Evolutionary conservation across 495 filamentous ascomycete genomes (phyloP), one percentile per base, ranked within the genome.

Genomic region (Corynascus novoguineensis): DNA sequence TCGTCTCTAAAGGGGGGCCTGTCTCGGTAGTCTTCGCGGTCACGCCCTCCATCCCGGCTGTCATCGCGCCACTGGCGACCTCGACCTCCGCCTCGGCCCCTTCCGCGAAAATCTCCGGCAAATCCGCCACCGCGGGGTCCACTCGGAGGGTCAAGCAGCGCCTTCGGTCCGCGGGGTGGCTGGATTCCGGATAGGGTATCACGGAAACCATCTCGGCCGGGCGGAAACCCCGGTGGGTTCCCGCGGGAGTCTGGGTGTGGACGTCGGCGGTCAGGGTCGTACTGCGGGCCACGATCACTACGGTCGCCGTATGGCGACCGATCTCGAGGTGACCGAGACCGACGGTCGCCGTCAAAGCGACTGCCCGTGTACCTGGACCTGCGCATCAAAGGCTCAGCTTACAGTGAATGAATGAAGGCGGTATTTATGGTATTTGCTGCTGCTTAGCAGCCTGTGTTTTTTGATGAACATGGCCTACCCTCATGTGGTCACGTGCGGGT

Each of bases 111-210:
- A 14, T 80, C 78, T 17, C 71, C 75, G 11, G 69, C 66, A 56
- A 74, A 80, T 1, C 75, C 71, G 10, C 73, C 73, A 28, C 76
- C 77, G 17, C 80, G 69, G 8, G 78, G 77, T 6, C 84, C 84
- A 61, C 82, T 79, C 29, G 85, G 81, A 4, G 82, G 70, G 60
- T 89, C 86, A 21, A 86, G 74, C 53, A 86, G 64, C 8, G 83
- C 87, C 65, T 86, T 87, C 0, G 88, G 88, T 4, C 83, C 88
- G 34, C 86, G 76, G 2, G 88, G 88, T 0, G 87, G 85, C 29
- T 78, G 74, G 52, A 65, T 65, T 4, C 74, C 70, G 8, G 68
- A 68, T 7, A 73, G 52, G 3, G 70, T 59, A 44, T 77, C 73
- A 34, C 76, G 71, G 49, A 80, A 80, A 11, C 65, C 60, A 56